These are phyloP conservation scores for Verticillium isaacii DNA, from an alignment of 2,329 filamentous ascomycete genomes.

Conservation along the genomic window DNA sequence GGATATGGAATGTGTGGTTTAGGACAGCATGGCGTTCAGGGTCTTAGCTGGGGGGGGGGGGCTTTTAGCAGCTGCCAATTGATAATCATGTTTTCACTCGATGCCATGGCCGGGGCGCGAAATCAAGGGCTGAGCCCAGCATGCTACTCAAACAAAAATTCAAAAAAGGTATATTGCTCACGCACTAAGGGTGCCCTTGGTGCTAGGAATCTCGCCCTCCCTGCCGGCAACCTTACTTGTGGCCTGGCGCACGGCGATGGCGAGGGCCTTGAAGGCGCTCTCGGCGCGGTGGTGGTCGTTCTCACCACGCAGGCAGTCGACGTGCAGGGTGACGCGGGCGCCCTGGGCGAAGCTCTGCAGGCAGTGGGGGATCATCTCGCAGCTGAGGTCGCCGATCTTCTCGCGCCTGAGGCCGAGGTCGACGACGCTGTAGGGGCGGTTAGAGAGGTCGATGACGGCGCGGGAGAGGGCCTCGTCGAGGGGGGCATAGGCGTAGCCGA, in stretches of 20 bases:
- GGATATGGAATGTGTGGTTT: slow-evolving; percentile 7
- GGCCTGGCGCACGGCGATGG: slow-evolving; percentile 76
- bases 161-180: slow-evolving; percentile 21
- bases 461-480: slow-evolving; percentile 93
- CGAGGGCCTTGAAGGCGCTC: slow-evolving; percentile 94
- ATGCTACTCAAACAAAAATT: not conserved
- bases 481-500: slow-evolving; percentile 87
- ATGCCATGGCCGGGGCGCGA: not conserved
- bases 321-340: slow-evolving; percentile 87
- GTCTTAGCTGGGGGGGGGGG: not conserved
- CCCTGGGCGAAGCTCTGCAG: slow-evolving; percentile 90
- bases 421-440: slow-evolving; percentile 80
- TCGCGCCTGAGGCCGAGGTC: slow-evolving; percentile 83
- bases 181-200: slow-evolving; percentile 80
- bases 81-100: not conserved
- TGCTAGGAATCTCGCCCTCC: slow-evolving; percentile 91
- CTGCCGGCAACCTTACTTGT: slow-evolving; percentile 70
- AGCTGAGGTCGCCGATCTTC: slow-evolving; percentile 88
- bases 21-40: slow-evolving; percentile 15
- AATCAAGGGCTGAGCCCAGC: not conserved
- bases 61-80: slow-evolving; percentile 8
- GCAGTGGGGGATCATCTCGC: slow-evolving; percentile 97
- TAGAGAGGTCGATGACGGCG: slow-evolving; percentile 91
- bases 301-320: slow-evolving; percentile 82
- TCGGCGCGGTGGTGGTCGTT: slow-evolving; percentile 97